Conservation (phyloP, 352 stramenopile species). For the Albugo candida region DNA sequence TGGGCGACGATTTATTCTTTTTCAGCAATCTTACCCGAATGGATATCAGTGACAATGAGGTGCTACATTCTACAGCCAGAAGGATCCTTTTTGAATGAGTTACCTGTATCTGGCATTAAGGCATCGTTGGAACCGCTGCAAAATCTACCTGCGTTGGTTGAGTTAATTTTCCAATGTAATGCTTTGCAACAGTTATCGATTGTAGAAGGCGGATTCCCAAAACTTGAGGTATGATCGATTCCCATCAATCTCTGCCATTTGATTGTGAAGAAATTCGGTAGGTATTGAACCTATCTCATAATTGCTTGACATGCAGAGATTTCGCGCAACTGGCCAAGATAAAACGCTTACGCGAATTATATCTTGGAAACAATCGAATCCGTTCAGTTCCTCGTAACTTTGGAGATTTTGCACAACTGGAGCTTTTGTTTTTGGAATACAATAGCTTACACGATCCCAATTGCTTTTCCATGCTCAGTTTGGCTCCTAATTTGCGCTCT, state of each 20-base stretch:
- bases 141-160: constrained; percentile 31
- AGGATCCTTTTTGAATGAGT: background rate
- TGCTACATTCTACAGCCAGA: constrained; percentile 2
- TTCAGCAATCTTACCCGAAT: constrained; percentile 49
- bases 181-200: constrained; percentile 20
- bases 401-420: constrained; percentile 44
- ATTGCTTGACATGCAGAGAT: constrained; percentile 38
- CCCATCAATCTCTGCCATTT: background rate
- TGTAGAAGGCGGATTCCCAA: constrained; percentile 35
- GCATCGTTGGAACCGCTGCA: constrained; percentile 42
- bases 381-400: constrained; percentile 46
- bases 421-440: constrained; percentile 57
- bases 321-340: constrained; percentile 49
- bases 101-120: constrained; percentile 4
- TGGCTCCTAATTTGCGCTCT: constrained; percentile 40
- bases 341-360: constrained; percentile 58
- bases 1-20: constrained; percentile 58
- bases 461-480: constrained; percentile 47
- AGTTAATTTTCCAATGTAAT: constrained; percentile 73
- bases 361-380: constrained; percentile 53
- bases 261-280: constrained; percentile 4
- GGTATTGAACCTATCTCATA: constrained; percentile 66
- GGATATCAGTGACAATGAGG: constrained; percentile 74
- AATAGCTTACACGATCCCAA: constrained; percentile 47
- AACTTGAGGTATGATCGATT: constrained; percentile 20